Conservation (phyloP, 2,329 filamentous ascomycete genomes). For the Mollisia scopiformis region DNA sequence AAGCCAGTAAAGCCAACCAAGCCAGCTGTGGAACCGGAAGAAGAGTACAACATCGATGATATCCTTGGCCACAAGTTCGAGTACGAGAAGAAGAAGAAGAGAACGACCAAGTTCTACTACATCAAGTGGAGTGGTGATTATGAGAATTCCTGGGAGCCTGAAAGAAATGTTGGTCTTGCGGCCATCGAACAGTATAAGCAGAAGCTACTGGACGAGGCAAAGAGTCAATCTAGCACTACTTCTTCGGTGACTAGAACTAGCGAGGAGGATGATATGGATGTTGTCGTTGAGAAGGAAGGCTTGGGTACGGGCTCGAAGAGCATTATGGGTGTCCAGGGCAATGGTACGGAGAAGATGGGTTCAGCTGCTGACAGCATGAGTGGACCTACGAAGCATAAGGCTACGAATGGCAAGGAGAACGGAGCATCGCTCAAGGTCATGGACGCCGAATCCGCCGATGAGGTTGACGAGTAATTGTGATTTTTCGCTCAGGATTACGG, state of each 20-base stretch:
- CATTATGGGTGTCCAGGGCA: neutral
- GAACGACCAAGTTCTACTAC: slow-evolving; percentile 18
- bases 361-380: neutral
- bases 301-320: neutral
- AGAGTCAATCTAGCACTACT: neutral
- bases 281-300: no score
- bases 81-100: neutral
- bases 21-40: neutral
- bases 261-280: neutral
- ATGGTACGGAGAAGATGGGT: neutral
- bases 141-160: slow-evolving; percentile 32
- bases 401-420: neutral
- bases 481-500: neutral
- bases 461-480: neutral
- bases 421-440: neutral
- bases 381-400: neutral
- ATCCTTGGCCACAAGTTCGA: neutral
- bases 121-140: slow-evolving; percentile 34
- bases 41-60: neutral
- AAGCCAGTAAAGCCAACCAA: neutral
- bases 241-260: neutral
- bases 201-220: neutral
- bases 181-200: slow-evolving; percentile 18
- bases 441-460: neutral
- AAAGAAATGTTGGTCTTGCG: slow-evolving; percentile 20